A percentile compares a stretch with the other conserved stretches of the same genome.
phyloP scores from a whole-genome alignment of 202 grass and related monocot genomes.

The Elaeis oleifera region DNA sequence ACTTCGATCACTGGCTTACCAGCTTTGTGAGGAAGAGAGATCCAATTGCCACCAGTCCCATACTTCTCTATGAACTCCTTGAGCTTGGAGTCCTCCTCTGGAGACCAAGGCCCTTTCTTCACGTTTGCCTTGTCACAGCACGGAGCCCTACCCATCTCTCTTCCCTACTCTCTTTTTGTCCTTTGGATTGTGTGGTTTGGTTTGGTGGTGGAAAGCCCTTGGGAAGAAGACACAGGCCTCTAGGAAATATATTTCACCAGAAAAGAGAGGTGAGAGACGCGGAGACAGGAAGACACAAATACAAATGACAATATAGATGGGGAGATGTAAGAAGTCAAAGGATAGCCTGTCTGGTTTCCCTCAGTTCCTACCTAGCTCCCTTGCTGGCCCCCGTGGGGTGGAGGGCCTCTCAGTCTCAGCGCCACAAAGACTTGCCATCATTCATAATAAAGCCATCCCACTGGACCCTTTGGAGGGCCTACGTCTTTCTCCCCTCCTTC shows the following conservation, averaged over 20 bases:
- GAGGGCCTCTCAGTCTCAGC: conserved; percentile 44
- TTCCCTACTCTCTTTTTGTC: conserved; percentile 22
- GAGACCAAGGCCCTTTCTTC: conserved; percentile 86
- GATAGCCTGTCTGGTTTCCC: conserved; percentile 35
- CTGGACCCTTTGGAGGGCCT: too few species aligned
- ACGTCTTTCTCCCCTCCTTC: too few species aligned
- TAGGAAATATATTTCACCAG: conserved; percentile 16
- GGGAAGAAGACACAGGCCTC: conserved; percentile 28
- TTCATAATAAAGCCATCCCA: conserved; percentile 15
- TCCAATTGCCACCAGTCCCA: conserved; percentile 86
- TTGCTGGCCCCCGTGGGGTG: conserved; percentile 10
- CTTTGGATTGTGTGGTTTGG: too few species aligned
- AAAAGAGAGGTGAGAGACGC: conserved; percentile 3
- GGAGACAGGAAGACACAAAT: conserved; percentile 45
- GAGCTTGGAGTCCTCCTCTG: conserved; percentile 78
- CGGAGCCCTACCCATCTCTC: conserved; percentile 80
- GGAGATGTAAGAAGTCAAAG: conserved; percentile 59
- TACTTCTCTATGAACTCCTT: conserved; percentile 90
- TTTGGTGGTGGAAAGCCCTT: conserved; percentile 3
- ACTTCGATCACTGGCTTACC: conserved; percentile 17
- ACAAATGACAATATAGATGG: conserved; percentile 28
- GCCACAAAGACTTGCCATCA: conserved; percentile 22
- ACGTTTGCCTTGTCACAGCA: conserved; percentile 90
- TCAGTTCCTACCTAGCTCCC: conserved; percentile 29
- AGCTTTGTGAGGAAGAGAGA: conserved; percentile 81